These are phyloP conservation scores for Chenopodium formosanum DNA, from an alignment of 148 eudicot genomes.

Conservation along the genomic window DNA sequence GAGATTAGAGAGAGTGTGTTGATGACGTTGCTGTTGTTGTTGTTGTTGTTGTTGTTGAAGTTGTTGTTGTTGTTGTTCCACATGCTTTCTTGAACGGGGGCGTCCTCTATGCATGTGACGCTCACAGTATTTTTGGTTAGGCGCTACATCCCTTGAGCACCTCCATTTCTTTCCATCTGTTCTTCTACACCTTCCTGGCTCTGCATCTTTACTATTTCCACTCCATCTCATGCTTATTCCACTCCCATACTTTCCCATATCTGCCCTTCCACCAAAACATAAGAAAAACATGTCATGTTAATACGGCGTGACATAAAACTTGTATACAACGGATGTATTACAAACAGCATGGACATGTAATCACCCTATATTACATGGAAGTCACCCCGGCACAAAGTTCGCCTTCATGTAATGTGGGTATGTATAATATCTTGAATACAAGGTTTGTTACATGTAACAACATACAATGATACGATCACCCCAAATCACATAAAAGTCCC, in stretches of 20 bases:
- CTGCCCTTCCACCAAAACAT: constrained; percentile 24
- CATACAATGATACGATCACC: too few relatives aligned
- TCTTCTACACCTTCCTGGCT: constrained; percentile 80
- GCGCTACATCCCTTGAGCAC: constrained; percentile 82
- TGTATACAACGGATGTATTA: background rate
- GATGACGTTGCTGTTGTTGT: constrained; percentile 15
- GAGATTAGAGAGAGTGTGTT: constrained; percentile 14
- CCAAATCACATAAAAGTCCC: too few relatives aligned
- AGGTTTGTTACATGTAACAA: too few relatives aligned
- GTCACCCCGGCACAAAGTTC: too few relatives aligned
- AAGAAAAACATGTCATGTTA: background rate
- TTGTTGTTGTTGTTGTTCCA: constrained; percentile 52
- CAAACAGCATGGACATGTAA: too few relatives aligned
- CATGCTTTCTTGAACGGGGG: constrained; percentile 99
- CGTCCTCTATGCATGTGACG: constrained; percentile 86
- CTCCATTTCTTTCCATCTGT: constrained; percentile 96
- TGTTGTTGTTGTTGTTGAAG: constrained; percentile 8
- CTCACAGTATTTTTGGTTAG: constrained; percentile 81
- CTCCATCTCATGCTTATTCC: constrained; percentile 33
- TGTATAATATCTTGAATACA: too few relatives aligned
- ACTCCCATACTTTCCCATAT: constrained; percentile 29
- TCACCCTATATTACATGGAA: too few relatives aligned
- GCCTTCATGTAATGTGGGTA: too few relatives aligned
- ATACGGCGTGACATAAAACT: background rate
- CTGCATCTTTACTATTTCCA: constrained; percentile 49